phyloP scores from a whole-genome alignment of 768 basidiomycete genomes.

The Lactarius sp. region DNA sequence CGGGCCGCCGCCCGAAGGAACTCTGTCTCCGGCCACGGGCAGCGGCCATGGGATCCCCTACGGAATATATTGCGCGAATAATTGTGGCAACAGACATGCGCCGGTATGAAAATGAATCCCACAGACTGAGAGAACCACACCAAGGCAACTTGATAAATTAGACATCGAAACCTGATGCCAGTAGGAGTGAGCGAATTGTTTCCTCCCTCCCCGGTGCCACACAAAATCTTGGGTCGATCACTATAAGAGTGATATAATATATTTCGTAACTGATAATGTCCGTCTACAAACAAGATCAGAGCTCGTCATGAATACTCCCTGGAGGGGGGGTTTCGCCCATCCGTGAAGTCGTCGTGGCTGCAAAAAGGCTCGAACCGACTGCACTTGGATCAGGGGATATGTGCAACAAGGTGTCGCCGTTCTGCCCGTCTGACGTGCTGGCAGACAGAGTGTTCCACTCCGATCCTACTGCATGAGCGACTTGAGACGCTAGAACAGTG shows the following conservation, averaged over 20 bases:
- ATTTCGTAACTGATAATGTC: neutral
- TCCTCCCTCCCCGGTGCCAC: too few species aligned
- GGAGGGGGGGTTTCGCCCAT: neutral
- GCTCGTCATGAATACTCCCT: conserved; percentile 15
- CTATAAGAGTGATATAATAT: neutral
- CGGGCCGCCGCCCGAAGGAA: too few species aligned
- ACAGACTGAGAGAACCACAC: too few species aligned
- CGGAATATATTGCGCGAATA: too few species aligned
- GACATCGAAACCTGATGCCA: too few species aligned
- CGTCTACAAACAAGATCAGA: conserved; percentile 2
- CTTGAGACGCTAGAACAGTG: neutral
- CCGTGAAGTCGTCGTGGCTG: neutral
- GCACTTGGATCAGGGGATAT: neutral
- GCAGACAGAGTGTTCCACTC: neutral
- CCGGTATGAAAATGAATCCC: too few species aligned
- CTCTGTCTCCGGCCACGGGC: too few species aligned
- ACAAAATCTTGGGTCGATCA: neutral
- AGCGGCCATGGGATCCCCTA: too few species aligned
- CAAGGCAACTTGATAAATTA: too few species aligned
- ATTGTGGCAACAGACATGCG: too few species aligned
- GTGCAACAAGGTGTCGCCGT: neutral
- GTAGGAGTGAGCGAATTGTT: too few species aligned
- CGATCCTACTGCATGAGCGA: neutral
- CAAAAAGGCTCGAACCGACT: neutral
- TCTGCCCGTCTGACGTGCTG: neutral